phyloP scores from a whole-genome alignment of 352 stramenopile species.

The Paralagenidium karlingii region DNA sequence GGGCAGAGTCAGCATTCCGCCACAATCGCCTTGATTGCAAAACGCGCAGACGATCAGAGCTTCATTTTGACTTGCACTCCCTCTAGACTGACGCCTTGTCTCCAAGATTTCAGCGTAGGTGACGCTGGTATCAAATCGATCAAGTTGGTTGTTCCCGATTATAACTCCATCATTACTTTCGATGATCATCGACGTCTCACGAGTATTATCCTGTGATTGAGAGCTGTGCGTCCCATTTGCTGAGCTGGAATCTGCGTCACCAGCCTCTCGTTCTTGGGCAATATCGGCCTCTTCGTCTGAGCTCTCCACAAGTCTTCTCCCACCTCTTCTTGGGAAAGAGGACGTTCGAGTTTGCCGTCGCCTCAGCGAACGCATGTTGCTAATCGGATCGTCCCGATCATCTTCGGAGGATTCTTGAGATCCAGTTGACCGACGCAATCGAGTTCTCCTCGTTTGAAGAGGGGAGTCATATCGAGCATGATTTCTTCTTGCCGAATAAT shows the following conservation, averaged over 20 bases:
- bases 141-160: conserved; percentile 67
- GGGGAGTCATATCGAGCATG: not conserved
- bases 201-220: not conserved
- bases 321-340: conserved; percentile 12
- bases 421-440: not conserved
- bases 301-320: conserved; percentile 4
- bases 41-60: conserved; percentile 67
- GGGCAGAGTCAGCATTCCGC: conserved; percentile 59
- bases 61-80: conserved; percentile 13
- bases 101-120: conserved; percentile 59
- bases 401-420: conserved; percentile 1
- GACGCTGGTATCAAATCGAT: conserved; percentile 56
- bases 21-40: conserved; percentile 54
- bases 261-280: not conserved
- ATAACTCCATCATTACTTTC: conserved; percentile 77
- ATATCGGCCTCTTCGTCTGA: conserved; percentile 2
- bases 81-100: conserved; percentile 20
- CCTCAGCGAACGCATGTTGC: not conserved
- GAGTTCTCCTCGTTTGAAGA: not conserved
- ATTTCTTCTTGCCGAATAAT: conserved; percentile 2
- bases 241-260: not conserved
- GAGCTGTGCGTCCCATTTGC: not conserved
- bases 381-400: not conserved
- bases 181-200: conserved; percentile 13
- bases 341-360: not conserved